phyloP scores from a whole-genome alignment of 23 red algal genomes.

The Chondrus crispus region DNA sequence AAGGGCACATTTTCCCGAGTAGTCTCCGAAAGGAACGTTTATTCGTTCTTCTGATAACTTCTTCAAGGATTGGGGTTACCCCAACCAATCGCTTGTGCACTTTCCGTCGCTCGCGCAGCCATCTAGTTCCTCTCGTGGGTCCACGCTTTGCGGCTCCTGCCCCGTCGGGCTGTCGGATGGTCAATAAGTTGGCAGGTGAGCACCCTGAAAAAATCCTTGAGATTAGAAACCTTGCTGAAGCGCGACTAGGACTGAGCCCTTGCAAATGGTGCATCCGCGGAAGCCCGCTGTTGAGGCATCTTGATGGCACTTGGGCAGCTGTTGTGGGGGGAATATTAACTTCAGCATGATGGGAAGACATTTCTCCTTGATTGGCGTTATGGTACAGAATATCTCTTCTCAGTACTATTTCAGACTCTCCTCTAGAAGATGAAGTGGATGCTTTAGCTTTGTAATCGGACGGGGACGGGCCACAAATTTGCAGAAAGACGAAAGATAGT shows the following conservation, averaged over 20 bases:
- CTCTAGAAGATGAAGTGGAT: not conserved
- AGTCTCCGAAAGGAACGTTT: slow-evolving; percentile 38
- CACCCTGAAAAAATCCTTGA: slow-evolving; percentile 7
- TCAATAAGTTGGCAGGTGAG: not conserved
- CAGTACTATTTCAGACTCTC: not conserved
- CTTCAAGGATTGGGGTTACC: slow-evolving; percentile 11
- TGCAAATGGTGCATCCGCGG: slow-evolving; percentile 7
- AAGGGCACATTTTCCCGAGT: slow-evolving; percentile 16
- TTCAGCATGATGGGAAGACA: too few species aligned
- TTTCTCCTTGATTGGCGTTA: not conserved
- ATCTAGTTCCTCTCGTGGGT: not conserved
- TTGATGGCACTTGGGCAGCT: not conserved
- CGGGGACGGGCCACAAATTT: slow-evolving; percentile 10
- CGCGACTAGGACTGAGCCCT: not conserved
- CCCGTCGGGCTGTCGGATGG: not conserved
- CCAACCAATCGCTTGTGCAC: not conserved
- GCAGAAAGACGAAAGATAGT: slow-evolving; percentile 38
- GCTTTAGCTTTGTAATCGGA: not conserved
- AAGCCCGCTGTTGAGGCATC: not conserved
- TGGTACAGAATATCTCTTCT: slow-evolving; percentile 40
- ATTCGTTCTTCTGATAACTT: not conserved
- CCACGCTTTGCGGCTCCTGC: not conserved
- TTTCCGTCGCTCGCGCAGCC: not conserved
- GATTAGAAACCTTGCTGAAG: not conserved
- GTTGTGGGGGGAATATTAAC: not conserved